Evolutionary conservation across 352 stramenopile genomes (phyloP), one percentile per base, ranked within the genome.

Genomic region (Pythium aphanidermatum): DNA sequence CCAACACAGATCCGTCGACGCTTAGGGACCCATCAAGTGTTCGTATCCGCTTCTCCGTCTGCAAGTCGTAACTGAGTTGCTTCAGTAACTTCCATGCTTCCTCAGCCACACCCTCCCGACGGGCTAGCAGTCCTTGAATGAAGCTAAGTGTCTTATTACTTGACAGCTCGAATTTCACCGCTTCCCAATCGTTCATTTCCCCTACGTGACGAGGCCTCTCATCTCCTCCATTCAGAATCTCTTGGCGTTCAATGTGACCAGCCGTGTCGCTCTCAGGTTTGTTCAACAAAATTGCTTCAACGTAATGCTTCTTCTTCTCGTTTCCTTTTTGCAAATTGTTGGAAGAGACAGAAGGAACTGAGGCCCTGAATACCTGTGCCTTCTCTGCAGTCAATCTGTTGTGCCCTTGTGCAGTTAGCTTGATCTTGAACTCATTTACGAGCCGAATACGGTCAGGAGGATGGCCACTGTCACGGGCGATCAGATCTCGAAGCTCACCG

Each of bases 11-110:
- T 7, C 81, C 77, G 55, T 91, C 79, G 24, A 90, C 86, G 12
- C 62, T 71, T 20, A 91, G 54, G 26, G 68, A 46, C 28, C 63
- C 58, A 34, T 87, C 83, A 14, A 93, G 51, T 14, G 73, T 83
- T 17, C 76, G 76, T 35, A 69, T 83, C 10, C 64, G 70, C 46
- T 85, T 88, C 52, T 87, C 78, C 68, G 90, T 86, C 19, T 56
- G 30, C 7, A 66, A 55, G 51, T 89, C 68, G 16, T 70, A 71
- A 24, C 68, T 64, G 11, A 93, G 51, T 24, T 90, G 52, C 37
- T 85, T 91, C 12, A 93, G 36, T 16, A 91, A 57, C 27, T 63
- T 64, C 57, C 51, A 70, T 20, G 72, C 74, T 61, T 86, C 80
- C 52, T 88, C 80, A 36, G 66, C 70, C 16, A 86, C 70, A 25